Evolutionary conservation across 345 rosid species (phyloP).

Genomic region (Eutrema japonicum): DNA sequence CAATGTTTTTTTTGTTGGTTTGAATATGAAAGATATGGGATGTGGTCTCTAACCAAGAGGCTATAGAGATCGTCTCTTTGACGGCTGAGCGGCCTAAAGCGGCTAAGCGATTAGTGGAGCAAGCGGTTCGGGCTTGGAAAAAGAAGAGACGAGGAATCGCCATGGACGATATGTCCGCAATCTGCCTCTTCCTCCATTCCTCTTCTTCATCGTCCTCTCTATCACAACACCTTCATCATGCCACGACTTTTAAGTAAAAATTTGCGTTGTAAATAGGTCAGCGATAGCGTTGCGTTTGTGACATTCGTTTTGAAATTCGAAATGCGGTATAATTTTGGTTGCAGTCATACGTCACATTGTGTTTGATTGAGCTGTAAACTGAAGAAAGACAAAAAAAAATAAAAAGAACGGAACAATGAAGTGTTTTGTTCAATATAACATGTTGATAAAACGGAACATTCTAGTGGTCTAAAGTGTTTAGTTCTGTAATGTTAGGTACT

Average conservation of each 20-base stretch:
- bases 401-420: not conserved
- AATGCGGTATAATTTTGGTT: slow-evolving; percentile 1
- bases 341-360: not conserved
- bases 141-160: slow-evolving; percentile 74
- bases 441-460: not conserved
- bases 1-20: not conserved
- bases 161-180: slow-evolving; percentile 92
- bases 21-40: slow-evolving; percentile 76
- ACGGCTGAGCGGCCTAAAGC: slow-evolving; percentile 66
- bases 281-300: slow-evolving; percentile 10
- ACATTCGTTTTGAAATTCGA: slow-evolving; percentile 21
- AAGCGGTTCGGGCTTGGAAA: slow-evolving; percentile 73
- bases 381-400: not conserved
- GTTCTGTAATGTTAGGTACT: slow-evolving; percentile 10
- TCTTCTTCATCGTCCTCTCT: slow-evolving; percentile 34
- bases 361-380: not conserved
- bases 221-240: slow-evolving; percentile 36
- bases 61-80: slow-evolving; percentile 69
- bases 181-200: slow-evolving; percentile 84
- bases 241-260: slow-evolving; percentile 23
- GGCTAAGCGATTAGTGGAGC: slow-evolving; percentile 69
- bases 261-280: slow-evolving; percentile 30
- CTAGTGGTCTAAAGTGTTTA: not conserved
- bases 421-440: not conserved
- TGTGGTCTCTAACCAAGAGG: slow-evolving; percentile 88